Evolutionary conservation across 73 alveolate species (phyloP).

Genomic region (Blepharisma japonicum): DNA sequence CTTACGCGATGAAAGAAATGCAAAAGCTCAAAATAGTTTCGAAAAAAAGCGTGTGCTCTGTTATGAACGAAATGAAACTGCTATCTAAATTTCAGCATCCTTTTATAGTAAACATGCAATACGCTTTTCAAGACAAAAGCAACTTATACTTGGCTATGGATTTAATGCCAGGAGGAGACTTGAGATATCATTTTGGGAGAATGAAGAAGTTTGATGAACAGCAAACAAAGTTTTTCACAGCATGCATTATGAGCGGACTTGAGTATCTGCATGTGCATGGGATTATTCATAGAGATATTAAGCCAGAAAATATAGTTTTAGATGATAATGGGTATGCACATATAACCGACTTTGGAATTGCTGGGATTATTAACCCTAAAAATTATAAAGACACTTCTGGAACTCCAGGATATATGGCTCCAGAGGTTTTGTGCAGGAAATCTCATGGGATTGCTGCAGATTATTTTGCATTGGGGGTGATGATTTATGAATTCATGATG

Average conservation of each 20-base stretch:
- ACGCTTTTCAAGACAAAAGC: conserved; percentile 47
- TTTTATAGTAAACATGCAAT: conserved; percentile 60
- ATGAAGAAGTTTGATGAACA: conserved; percentile 35
- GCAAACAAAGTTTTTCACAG: conserved; percentile 47
- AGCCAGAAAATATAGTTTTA: conserved; percentile 72
- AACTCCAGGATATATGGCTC: conserved; percentile 83
- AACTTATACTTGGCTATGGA: conserved; percentile 52
- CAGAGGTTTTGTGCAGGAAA: conserved; percentile 55
- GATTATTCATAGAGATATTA: conserved; percentile 65
- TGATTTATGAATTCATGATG: conserved; percentile 59
- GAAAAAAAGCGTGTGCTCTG: conserved; percentile 45
- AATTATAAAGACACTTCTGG: conserved; percentile 73
- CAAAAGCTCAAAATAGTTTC: conserved; percentile 43
- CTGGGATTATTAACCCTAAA: conserved; percentile 54
- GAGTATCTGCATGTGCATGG: conserved; percentile 47
- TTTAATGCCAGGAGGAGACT: conserved; percentile 55
- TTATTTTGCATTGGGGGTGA: conserved; percentile 67
- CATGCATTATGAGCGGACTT: conserved; percentile 50
- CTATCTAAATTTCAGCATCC: conserved; percentile 60
- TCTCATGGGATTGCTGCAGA: conserved; percentile 47
- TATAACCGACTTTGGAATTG: conserved; percentile 69
- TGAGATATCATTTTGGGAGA: conserved; percentile 48
- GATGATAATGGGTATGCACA: conserved; percentile 62
- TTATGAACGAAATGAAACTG: conserved; percentile 52
- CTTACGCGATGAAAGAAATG: conserved; percentile 52